A percentile compares a stretch with the other conserved stretches of the same genome.
These are phyloP conservation scores for Dictyostelium intermedium DNA, from an alignment of 78 protist species.

Conservation along the genomic window DNA sequence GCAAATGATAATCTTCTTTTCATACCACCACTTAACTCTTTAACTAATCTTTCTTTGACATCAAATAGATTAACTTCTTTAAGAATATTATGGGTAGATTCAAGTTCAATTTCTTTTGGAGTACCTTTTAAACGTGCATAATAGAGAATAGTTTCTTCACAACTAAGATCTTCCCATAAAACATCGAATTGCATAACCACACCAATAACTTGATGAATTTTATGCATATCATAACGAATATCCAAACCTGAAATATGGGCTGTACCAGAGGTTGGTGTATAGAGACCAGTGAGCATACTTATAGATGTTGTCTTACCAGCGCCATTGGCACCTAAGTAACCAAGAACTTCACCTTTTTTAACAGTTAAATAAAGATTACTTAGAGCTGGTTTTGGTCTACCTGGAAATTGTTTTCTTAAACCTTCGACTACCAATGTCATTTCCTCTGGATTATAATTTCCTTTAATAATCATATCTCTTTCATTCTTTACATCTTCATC, in stretches of 20 bases:
- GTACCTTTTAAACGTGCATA: slow-evolving; percentile 86
- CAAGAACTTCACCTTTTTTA: slow-evolving; percentile 85
- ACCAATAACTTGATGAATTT: slow-evolving; percentile 88
- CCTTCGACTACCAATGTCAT: not conserved
- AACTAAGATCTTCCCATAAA: slow-evolving; percentile 88
- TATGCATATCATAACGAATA: slow-evolving; percentile 27
- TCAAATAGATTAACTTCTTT: slow-evolving; percentile 56
- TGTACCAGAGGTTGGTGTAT: slow-evolving; percentile 74
- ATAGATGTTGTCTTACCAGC: slow-evolving; percentile 95
- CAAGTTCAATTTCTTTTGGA: not conserved
- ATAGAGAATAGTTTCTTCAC: slow-evolving; percentile 86
- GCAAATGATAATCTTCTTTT: slow-evolving; percentile 90
- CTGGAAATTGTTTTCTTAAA: slow-evolving; percentile 21
- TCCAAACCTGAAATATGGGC: slow-evolving; percentile 79
- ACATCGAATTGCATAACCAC: slow-evolving; percentile 94
- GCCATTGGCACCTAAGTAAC: slow-evolving; percentile 95
- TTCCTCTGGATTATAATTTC: not conserved
- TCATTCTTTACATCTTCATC: slow-evolving; percentile 57
- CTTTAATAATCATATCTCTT: not conserved
- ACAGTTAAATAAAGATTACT: slow-evolving; percentile 69
- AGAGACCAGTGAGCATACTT: slow-evolving; percentile 75
- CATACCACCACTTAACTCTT: slow-evolving; percentile 93
- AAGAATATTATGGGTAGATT: not conserved
- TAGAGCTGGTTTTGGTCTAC: slow-evolving; percentile 69
- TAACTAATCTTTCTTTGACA: slow-evolving; percentile 33